Evolutionary conservation across 495 filamentous ascomycete genomes (phyloP).

Genomic region (Melanomma pulvis-pyrius): DNA sequence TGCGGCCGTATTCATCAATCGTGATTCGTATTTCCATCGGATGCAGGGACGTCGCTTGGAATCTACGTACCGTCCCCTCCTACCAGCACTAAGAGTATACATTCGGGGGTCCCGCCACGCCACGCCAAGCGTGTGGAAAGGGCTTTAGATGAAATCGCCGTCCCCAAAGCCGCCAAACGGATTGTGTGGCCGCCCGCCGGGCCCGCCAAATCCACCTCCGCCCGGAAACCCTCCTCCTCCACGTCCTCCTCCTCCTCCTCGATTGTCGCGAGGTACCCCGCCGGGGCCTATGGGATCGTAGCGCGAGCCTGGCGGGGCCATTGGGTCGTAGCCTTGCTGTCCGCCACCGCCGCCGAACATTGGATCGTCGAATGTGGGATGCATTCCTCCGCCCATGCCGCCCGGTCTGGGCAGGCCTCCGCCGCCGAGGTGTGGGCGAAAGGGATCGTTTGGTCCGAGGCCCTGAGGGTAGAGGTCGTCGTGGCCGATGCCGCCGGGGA

Average conservation of each 20-base stretch:
- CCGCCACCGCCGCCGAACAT: conserved; percentile 69
- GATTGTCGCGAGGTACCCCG: conserved; percentile 54
- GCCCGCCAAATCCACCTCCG: conserved; percentile 20
- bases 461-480: conserved; percentile 87
- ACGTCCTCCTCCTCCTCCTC: conserved; percentile 54
- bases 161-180: conserved; percentile 67
- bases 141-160: conserved; percentile 67
- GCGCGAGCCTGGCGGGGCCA: conserved; percentile 63
- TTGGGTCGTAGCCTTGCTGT: conserved; percentile 54
- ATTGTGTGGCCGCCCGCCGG: conserved; percentile 49
- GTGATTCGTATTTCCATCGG: too few species aligned
- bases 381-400: conserved; percentile 76
- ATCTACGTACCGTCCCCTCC: too few species aligned
- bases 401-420: conserved; percentile 53
- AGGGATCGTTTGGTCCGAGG: conserved; percentile 80
- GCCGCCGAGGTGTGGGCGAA: conserved; percentile 63
- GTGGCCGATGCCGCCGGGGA: conserved; percentile 68
- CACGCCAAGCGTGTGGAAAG: not conserved
- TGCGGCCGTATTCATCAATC: too few species aligned
- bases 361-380: conserved; percentile 93
- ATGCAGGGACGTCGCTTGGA: too few species aligned
- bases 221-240: conserved; percentile 46
- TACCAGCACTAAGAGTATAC: not conserved
- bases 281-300: conserved; percentile 88
- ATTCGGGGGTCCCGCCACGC: not conserved